phyloP scores from a whole-genome alignment of 1,139 yeast species.

The Pichia sp. region DNA sequence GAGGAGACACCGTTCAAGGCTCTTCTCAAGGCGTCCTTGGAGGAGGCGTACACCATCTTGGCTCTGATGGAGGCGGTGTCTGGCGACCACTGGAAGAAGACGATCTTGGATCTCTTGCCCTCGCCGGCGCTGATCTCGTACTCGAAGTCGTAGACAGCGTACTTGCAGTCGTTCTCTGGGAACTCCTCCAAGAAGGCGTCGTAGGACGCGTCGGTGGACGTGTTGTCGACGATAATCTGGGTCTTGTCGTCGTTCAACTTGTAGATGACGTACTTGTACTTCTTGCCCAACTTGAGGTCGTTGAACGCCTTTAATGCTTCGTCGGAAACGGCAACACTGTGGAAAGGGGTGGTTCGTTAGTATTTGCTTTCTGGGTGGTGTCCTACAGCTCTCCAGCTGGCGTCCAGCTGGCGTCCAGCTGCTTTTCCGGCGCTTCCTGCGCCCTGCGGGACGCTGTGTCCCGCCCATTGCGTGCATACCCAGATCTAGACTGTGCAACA shows the following conservation, averaged over 20 bases:
- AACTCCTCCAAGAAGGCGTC: conserved; percentile 80
- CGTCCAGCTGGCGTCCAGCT: too few species aligned
- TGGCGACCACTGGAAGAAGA: conserved; percentile 96
- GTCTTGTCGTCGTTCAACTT: conserved; percentile 80
- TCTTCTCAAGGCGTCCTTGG: conserved; percentile 96
- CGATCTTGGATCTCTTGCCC: conserved; percentile 93
- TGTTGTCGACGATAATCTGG: conserved; percentile 82
- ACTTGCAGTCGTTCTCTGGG: conserved; percentile 95
- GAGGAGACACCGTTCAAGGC: conserved; percentile 91
- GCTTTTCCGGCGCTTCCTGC: too few species aligned
- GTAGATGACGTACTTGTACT: conserved; percentile 77
- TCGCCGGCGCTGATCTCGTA: conserved; percentile 86
- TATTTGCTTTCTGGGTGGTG: neutral
- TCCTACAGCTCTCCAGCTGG: too few species aligned
- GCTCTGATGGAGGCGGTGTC: conserved; percentile 92
- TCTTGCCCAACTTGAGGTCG: conserved; percentile 92
- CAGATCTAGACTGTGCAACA: conserved; percentile 55
- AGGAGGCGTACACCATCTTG: conserved; percentile 97
- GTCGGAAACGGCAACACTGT: conserved; percentile 89
- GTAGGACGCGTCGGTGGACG: conserved; percentile 63
- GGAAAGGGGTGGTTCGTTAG: conserved; percentile 9
- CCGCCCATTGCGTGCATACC: conserved; percentile 42
- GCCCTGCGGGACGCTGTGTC: neutral
- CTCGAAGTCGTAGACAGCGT: conserved; percentile 95
- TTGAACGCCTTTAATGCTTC: conserved; percentile 91